Percentiles rank a stretch among this genome's conserved stretches.
These are phyloP conservation scores for Kwoniella pini DNA, from an alignment of 768 basidiomycete species.

Conservation along the genomic window DNA sequence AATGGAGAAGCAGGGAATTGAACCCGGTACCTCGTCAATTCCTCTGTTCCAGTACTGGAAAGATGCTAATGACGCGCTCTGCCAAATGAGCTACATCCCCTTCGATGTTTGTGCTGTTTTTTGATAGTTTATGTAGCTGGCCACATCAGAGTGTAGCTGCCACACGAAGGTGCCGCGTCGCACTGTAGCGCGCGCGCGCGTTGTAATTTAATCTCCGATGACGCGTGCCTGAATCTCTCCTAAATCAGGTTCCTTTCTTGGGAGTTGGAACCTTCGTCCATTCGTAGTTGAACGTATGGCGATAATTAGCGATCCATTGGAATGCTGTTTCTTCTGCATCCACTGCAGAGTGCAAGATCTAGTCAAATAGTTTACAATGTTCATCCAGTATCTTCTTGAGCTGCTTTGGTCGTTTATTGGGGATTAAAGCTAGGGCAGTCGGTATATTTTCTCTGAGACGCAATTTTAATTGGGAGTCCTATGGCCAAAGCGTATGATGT, in stretches of 20 bases:
- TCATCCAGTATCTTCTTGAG: constrained; percentile 49
- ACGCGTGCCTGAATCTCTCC: no score
- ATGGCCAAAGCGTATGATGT: not conserved
- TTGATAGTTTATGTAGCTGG: not conserved
- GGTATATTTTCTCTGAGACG: constrained; percentile 47
- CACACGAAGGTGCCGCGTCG: no score
- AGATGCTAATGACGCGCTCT: constrained; percentile 27
- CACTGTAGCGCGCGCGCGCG: no score
- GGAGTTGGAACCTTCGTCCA: no score
- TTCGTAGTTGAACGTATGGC: no score
- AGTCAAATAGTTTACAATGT: constrained; percentile 12
- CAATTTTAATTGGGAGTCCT: no score
- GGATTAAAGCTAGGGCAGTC: constrained; percentile 53
- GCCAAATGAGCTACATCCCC: constrained; percentile 29
- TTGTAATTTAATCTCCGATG: no score
- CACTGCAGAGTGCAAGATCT: no score
- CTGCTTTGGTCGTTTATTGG: constrained; percentile 50
- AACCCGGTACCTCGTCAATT: constrained; percentile 27
- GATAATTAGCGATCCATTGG: no score
- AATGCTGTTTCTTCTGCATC: no score
- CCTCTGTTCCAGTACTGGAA: constrained; percentile 1
- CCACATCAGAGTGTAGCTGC: constrained; percentile 33
- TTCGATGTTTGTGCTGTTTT: not conserved
- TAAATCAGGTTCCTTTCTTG: no score
- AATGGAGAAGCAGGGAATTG: constrained; percentile 27